These are phyloP conservation scores for Periconia sp. DNA, from an alignment of 2,329 filamentous ascomycete species.

Conservation along the genomic window DNA sequence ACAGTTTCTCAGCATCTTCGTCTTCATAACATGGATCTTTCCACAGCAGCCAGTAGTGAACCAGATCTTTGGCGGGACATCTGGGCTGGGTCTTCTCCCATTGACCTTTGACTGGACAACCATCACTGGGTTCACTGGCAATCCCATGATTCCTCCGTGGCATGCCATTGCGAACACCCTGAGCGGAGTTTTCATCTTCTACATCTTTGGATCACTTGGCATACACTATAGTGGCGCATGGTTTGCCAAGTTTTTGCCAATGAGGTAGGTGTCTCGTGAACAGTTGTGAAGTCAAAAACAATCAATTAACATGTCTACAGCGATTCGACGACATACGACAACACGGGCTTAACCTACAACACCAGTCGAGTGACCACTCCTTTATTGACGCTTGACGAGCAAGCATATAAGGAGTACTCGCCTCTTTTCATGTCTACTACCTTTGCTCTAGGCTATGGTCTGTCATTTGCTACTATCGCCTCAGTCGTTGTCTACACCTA, in stretches of 20 bases:
- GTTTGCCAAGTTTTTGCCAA: constrained; percentile 61
- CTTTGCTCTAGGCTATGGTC: constrained; percentile 71
- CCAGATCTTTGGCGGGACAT: constrained; percentile 30
- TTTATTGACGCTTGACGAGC: constrained; percentile 66
- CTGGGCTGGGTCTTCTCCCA: constrained; percentile 27
- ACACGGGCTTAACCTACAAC: constrained; percentile 69
- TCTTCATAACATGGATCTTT: constrained; percentile 34
- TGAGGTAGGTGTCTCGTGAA: constrained; percentile 9
- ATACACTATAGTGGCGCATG: constrained; percentile 71
- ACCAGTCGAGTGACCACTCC: constrained; percentile 67
- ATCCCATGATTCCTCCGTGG: constrained; percentile 26
- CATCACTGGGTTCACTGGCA: constrained; percentile 17
- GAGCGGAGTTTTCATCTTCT: constrained; percentile 65
- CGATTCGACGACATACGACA: constrained; percentile 74
- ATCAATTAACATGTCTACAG: constrained; percentile 65
- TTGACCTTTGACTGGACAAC: constrained; percentile 36
- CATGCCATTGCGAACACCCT: constrained; percentile 73
- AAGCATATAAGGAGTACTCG: constrained; percentile 67
- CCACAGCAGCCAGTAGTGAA: constrained; percentile 34
- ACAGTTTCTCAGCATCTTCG: constrained; percentile 26
- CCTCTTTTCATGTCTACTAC: constrained; percentile 72
- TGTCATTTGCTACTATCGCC: constrained; percentile 75
- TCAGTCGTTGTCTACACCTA: constrained; percentile 66
- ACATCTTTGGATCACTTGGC: constrained; percentile 63
- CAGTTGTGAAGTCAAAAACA: not conserved